phyloP scores from a whole-genome alignment of 1,139 yeast genomes.

The Sporopachydermia cereana region DNA sequence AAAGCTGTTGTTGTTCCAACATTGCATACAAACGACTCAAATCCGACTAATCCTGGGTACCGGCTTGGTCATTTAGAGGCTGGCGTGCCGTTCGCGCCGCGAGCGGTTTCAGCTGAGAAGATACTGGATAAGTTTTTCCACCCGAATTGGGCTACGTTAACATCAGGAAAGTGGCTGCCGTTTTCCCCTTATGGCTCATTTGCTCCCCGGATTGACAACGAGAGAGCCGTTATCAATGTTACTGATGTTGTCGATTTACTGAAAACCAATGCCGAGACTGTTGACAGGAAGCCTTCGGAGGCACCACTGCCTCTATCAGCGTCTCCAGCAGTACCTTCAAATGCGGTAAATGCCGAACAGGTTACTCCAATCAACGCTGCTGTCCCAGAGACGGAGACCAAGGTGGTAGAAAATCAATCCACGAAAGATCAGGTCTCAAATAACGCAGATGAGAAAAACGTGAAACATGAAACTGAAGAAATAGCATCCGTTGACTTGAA shows the following conservation, averaged over 20 bases:
- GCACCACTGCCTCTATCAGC: too few species aligned
- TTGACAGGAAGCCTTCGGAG: not conserved
- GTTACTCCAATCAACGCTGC: slow-evolving; percentile 5
- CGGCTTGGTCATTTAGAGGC: slow-evolving; percentile 45
- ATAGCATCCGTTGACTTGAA: slow-evolving; percentile 26
- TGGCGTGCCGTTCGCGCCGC: slow-evolving; percentile 37
- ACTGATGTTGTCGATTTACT: slow-evolving; percentile 49
- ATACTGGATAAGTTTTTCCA: slow-evolving; percentile 64
- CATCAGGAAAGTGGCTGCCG: slow-evolving; percentile 72
- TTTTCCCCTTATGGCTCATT: slow-evolving; percentile 56
- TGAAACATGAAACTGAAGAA: slow-evolving; percentile 11
- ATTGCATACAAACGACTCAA: slow-evolving; percentile 9
- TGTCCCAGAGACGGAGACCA: slow-evolving; percentile 7
- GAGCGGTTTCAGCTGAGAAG: slow-evolving; percentile 59
- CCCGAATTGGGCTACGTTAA: slow-evolving; percentile 78
- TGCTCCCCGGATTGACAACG: slow-evolving; percentile 72
- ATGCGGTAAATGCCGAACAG: not conserved
- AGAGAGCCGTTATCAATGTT: slow-evolving; percentile 47
- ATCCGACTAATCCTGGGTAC: slow-evolving; percentile 23
- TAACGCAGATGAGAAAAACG: slow-evolving; percentile 8
- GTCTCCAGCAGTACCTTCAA: too few species aligned
- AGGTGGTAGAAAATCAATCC: slow-evolving; percentile 13
- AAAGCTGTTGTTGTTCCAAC: slow-evolving; percentile 50
- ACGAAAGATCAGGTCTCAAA: not conserved
- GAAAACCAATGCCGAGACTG: not conserved